Evolutionary conservation across 2,329 filamentous ascomycete species (phyloP).

Genomic region (Xylariaceae sp.): DNA sequence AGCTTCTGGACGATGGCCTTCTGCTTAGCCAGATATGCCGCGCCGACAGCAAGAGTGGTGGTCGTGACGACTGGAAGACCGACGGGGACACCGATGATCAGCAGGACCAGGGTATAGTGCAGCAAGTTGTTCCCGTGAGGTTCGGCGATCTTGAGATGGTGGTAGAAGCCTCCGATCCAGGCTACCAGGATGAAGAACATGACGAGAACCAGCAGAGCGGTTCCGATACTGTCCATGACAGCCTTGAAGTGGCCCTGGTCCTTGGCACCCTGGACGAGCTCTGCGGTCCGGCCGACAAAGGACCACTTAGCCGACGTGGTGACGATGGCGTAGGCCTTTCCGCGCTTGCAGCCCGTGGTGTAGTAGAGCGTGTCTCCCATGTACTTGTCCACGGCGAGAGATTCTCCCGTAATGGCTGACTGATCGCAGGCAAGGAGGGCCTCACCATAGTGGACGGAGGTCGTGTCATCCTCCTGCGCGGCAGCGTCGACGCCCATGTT

Average conservation of each 20-base stretch:
- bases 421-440: constrained; percentile 68
- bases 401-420: constrained; percentile 77
- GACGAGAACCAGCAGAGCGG: constrained; percentile 66
- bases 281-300: constrained; percentile 71
- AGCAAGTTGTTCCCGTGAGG: constrained; percentile 56
- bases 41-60: constrained; percentile 70
- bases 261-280: constrained; percentile 67
- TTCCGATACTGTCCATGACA: constrained; percentile 78
- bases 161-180: constrained; percentile 78
- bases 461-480: too few species aligned
- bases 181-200: constrained; percentile 70
- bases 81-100: constrained; percentile 75
- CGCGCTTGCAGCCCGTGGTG: constrained; percentile 76
- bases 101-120: constrained; percentile 62
- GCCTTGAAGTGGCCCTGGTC: constrained; percentile 77
- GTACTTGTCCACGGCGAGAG: constrained; percentile 72
- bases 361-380: constrained; percentile 73
- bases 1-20: constrained; percentile 77
- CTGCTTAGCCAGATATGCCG: constrained; percentile 70
- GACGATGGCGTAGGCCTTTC: constrained; percentile 67
- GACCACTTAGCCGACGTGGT: constrained; percentile 64
- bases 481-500: constrained; percentile 51
- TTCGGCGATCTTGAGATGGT: constrained; percentile 57
- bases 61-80: constrained; percentile 76
- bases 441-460: constrained; percentile 54